These are phyloP conservation scores for Cyclocybe cylindracea DNA, from an alignment of 768 basidiomycete genomes.

Conservation along the genomic window DNA sequence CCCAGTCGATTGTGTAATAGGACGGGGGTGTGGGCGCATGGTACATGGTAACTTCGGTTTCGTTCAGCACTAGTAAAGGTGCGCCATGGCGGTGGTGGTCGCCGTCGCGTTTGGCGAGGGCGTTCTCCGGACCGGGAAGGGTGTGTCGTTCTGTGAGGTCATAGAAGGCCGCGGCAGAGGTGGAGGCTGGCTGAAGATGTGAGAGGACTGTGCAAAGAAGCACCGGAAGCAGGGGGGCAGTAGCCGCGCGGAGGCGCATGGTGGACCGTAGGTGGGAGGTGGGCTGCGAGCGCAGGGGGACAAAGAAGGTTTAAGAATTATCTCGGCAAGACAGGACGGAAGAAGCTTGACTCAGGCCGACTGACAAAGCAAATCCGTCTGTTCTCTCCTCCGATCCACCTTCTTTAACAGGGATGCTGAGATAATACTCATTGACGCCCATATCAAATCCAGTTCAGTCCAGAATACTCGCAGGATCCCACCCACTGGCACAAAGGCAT, in stretches of 20 bases:
- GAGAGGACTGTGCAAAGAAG: slow-evolving; percentile 7
- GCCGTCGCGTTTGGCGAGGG: slow-evolving; percentile 25
- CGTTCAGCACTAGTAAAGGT: slow-evolving; percentile 69
- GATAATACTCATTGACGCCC: neutral
- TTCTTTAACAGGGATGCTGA: slow-evolving; percentile 3
- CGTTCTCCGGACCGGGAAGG: neutral
- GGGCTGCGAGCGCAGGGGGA: neutral
- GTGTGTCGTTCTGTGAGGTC: neutral
- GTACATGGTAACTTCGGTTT: slow-evolving; percentile 64
- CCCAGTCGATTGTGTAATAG: slow-evolving; percentile 81
- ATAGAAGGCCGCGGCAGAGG: slow-evolving; percentile 5
- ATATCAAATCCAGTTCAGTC: too few species aligned
- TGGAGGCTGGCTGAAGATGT: slow-evolving; percentile 1
- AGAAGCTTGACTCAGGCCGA: slow-evolving; percentile 24
- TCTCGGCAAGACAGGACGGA: slow-evolving; percentile 15
- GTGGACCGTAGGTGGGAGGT: neutral
- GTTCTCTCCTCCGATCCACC: slow-evolving; percentile 2
- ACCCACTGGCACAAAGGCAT: too few species aligned
- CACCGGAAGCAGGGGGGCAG: slow-evolving; percentile 4
- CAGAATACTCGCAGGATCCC: too few species aligned
- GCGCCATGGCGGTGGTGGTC: slow-evolving; percentile 49
- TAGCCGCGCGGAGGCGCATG: slow-evolving; percentile 15
- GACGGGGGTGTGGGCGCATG: slow-evolving; percentile 78
- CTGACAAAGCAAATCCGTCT: slow-evolving; percentile 22
- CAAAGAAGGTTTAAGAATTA: slow-evolving; percentile 8